phyloP scores from a whole-genome alignment of 108 stramenopile species.

The Discostella stelligeroides region DNA sequence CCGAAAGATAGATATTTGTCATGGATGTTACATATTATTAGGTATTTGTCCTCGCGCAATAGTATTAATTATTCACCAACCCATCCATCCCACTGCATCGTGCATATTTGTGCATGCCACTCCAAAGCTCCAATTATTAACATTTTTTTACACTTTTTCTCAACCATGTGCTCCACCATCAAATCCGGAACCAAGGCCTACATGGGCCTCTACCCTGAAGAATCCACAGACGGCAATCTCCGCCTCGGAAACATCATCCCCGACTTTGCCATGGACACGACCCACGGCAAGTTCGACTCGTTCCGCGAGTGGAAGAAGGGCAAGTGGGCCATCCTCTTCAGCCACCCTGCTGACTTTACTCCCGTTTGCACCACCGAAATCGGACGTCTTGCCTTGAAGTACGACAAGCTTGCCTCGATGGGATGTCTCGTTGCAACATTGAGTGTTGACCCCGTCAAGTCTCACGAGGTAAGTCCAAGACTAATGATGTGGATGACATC shows the following conservation, averaged over 20 bases:
- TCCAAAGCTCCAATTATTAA: too few species aligned
- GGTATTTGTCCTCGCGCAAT: too few species aligned
- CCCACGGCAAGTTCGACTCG: conserved; percentile 57
- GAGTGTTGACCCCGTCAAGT: conserved; percentile 73
- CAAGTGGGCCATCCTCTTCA: conserved; percentile 81
- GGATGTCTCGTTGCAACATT: conserved; percentile 72
- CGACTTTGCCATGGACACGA: conserved; percentile 67
- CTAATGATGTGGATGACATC: too few species aligned
- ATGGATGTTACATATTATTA: too few species aligned
- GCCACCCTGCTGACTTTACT: conserved; percentile 84
- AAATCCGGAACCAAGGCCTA: conserved; percentile 57
- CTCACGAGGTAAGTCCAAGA: too few species aligned
- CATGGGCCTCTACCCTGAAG: conserved; percentile 65
- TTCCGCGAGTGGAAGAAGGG: conserved; percentile 84
- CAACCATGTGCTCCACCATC: conserved; percentile 36
- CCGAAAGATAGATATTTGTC: too few species aligned
- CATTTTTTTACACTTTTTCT: neutral
- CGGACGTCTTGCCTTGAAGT: conserved; percentile 65
- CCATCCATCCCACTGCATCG: too few species aligned
- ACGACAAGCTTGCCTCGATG: conserved; percentile 59
- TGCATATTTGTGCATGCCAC: too few species aligned
- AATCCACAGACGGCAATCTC: conserved; percentile 57
- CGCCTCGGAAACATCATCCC: conserved; percentile 72
- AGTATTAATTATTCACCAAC: too few species aligned
- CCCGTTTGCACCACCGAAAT: conserved; percentile 92